phyloP scores from a whole-genome alignment of 228 moss, liverwort and hornwort species.

The Sphagnum magellanicum region DNA sequence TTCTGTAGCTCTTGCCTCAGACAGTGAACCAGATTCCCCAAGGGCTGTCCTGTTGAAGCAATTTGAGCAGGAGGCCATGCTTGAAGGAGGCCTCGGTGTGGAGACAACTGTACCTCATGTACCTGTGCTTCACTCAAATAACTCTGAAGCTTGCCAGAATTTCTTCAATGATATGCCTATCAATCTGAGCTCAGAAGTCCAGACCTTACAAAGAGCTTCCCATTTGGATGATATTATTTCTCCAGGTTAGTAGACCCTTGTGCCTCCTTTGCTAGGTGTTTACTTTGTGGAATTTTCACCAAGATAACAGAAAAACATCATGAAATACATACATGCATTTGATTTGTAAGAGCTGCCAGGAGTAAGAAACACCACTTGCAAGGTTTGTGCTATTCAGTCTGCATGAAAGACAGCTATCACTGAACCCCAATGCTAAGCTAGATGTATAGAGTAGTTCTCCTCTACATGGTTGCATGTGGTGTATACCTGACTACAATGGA shows the following conservation, averaged over 20 bases:
- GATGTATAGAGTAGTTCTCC: no score
- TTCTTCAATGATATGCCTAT: conserved; percentile 49
- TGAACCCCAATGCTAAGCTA: no score
- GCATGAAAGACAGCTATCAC: no score
- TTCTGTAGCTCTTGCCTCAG: conserved; percentile 46
- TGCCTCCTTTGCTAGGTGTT: background rate
- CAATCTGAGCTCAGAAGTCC: conserved; percentile 1
- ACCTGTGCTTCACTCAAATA: conserved; percentile 3
- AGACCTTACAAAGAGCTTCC: no score
- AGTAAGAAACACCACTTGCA: no score
- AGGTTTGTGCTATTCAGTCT: no score
- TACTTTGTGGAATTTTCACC: conserved; percentile 12
- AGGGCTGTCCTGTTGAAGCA: conserved; percentile 82
- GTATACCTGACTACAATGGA: no score
- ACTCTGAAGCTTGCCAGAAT: conserved; percentile 21
- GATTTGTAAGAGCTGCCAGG: no score
- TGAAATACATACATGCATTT: no score
- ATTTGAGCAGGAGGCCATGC: conserved; percentile 82
- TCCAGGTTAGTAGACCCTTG: no score
- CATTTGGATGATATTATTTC: no score
- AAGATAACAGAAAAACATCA: background rate
- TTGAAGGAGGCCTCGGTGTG: conserved; percentile 71
- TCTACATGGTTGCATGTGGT: no score
- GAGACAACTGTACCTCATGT: conserved; percentile 48
- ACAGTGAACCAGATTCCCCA: conserved; percentile 88